A percentile compares a stretch with the other conserved stretches of the same genome.
Evolutionary conservation across 2,329 filamentous ascomycete species (phyloP).

Genomic region (Fusarium dlaminii): DNA sequence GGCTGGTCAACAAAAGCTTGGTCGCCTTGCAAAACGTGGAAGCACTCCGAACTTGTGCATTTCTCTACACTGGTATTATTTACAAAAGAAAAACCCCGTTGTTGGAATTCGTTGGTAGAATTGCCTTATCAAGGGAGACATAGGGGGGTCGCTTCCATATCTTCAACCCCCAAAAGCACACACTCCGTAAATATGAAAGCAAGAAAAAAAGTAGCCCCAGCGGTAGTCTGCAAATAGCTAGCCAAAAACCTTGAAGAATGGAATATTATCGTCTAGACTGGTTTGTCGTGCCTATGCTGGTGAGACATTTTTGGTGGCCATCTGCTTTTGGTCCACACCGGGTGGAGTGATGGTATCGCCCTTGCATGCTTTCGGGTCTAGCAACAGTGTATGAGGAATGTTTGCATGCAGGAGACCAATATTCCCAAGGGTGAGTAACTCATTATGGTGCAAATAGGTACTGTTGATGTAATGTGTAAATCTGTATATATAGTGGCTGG

Average conservation of each 20-base stretch:
- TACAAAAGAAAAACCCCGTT: neutral
- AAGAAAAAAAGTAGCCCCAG: neutral
- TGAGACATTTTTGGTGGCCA: constrained; percentile 18
- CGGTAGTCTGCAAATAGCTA: constrained; percentile 7
- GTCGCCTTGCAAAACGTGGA: neutral
- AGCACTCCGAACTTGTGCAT: neutral
- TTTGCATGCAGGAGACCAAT: constrained; percentile 5
- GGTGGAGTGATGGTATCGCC: constrained; percentile 2
- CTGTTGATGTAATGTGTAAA: neutral
- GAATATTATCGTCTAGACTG: neutral
- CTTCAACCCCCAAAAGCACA: neutral
- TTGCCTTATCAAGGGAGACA: constrained; percentile 1
- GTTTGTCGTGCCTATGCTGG: neutral
- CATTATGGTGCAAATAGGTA: neutral
- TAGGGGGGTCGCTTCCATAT: neutral
- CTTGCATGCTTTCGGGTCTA: constrained; percentile 29
- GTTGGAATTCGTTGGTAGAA: neutral
- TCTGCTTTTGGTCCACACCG: neutral
- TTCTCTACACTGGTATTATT: neutral
- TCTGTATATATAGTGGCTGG: constrained; percentile 20
- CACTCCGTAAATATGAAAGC: neutral
- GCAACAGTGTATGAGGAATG: constrained; percentile 15
- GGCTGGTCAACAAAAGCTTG: neutral
- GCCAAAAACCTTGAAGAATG: neutral
- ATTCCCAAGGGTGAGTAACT: neutral